Conservation (phyloP, 192 early-diverging fungal species). For the Geranomyces variabilis region DNA sequence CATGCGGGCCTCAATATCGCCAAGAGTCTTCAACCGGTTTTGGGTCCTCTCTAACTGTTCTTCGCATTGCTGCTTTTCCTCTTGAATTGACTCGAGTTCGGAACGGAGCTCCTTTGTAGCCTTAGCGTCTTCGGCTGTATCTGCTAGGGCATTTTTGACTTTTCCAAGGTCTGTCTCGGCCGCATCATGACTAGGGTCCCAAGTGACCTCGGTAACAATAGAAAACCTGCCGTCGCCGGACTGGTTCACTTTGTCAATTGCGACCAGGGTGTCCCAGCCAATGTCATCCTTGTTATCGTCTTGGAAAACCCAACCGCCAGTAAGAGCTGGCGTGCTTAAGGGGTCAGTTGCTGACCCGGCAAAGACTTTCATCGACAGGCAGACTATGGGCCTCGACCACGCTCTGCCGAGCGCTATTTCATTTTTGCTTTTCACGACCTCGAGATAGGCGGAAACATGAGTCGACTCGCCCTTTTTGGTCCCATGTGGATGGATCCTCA, state of each 20-base stretch:
- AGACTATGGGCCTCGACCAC: constrained; percentile 42
- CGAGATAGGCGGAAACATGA: constrained; percentile 40
- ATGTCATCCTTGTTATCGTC: constrained; percentile 13
- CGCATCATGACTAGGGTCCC: constrained; percentile 40
- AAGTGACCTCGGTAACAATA: constrained; percentile 44
- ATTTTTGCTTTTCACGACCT: constrained; percentile 24
- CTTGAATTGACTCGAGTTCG: constrained; percentile 10
- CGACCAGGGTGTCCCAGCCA: constrained; percentile 38
- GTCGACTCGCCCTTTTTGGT: constrained; percentile 14
- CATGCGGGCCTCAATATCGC: constrained; percentile 24
- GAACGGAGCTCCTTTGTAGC: constrained; percentile 6
- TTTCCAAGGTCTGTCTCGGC: constrained; percentile 22
- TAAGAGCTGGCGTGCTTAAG: constrained; percentile 42
- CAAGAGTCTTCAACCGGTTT: constrained; percentile 13
- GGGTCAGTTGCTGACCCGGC: constrained; percentile 3
- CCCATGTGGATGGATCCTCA: constrained; percentile 26
- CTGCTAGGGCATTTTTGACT: constrained; percentile 9
- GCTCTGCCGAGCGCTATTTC: constrained; percentile 28
- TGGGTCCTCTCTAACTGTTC: constrained; percentile 12
- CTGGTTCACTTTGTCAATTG: constrained; percentile 14
- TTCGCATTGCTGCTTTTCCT: neutral
- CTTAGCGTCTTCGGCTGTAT: neutral
- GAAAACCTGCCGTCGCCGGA: constrained; percentile 35
- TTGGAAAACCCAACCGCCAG: constrained; percentile 48
- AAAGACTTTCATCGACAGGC: constrained; percentile 46